Conservation (phyloP, 139 green algal species). For the Ulvella scutata region DNA sequence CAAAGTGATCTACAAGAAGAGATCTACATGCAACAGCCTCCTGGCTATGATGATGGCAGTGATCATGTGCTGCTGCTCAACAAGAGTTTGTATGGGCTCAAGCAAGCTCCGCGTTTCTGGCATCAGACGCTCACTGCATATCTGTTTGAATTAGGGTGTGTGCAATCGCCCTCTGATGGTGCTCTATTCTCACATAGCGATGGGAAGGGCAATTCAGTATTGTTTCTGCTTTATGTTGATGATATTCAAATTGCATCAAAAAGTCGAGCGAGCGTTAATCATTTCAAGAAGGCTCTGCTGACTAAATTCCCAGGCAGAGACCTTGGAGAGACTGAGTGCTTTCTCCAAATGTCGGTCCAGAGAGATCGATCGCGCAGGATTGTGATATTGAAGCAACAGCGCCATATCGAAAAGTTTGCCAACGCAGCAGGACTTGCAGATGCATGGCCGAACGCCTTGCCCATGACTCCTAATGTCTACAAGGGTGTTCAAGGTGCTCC, state of each 20-base stretch:
- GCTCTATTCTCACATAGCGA: slow-evolving; percentile 10
- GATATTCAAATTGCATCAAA: slow-evolving; percentile 16
- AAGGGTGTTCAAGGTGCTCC: slow-evolving; percentile 1
- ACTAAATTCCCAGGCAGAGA: slow-evolving; percentile 3
- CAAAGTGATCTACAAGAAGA: slow-evolving; percentile 20
- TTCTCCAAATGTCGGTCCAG: slow-evolving; percentile 13
- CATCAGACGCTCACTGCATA: slow-evolving; percentile 8
- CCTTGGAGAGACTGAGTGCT: slow-evolving; percentile 8
- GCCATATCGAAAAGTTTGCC: background rate
- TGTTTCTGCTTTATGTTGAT: slow-evolving; percentile 14
- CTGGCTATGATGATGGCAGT: slow-evolving; percentile 6
- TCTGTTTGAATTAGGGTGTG: slow-evolving; percentile 16
- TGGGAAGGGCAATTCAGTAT: background rate
- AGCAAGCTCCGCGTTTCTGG: slow-evolving; percentile 28
- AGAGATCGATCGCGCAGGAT: slow-evolving; percentile 7
- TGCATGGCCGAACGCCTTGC: background rate
- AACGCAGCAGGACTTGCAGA: slow-evolving; percentile 5
- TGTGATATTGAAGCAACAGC: slow-evolving; percentile 13
- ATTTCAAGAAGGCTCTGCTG: background rate
- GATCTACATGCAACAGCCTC: slow-evolving; percentile 21
- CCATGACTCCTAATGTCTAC: slow-evolving; percentile 5
- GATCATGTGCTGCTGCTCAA: background rate
- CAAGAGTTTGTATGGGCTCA: slow-evolving; percentile 31
- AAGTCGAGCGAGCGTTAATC: background rate
- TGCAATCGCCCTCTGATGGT: slow-evolving; percentile 13